Conservation (phyloP, 768 basidiomycete species). For the Suillus alpinus region DNA sequence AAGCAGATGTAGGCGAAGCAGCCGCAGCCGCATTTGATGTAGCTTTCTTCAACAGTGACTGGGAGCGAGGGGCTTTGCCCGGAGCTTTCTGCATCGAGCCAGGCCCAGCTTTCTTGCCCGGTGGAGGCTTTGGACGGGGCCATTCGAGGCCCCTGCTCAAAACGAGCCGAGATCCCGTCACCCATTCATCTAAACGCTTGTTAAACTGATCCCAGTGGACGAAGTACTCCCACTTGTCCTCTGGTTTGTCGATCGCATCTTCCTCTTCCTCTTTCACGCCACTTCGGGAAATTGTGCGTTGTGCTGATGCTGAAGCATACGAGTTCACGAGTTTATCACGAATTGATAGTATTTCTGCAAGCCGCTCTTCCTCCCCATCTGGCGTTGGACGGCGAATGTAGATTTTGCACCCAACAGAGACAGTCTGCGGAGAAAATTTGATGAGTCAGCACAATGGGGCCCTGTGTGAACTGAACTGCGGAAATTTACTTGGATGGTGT, state of each 20-base stretch:
- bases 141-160: conserved; percentile 87
- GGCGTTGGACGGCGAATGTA: conserved; percentile 80
- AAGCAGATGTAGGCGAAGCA: conserved; percentile 57
- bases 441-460: conserved; percentile 33
- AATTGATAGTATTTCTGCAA: conserved; percentile 94
- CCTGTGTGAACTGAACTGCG: conserved; percentile 24
- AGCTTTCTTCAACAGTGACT: conserved; percentile 64
- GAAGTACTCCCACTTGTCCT: conserved; percentile 90
- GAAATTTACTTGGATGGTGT: conserved; percentile 61
- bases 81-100: conserved; percentile 48
- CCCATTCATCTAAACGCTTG: conserved; percentile 98
- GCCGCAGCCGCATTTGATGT: conserved; percentile 67
- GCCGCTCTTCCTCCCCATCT: conserved; percentile 81
- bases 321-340: conserved; percentile 77
- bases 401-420: conserved; percentile 93
- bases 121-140: conserved; percentile 82
- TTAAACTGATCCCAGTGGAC: conserved; percentile 99
- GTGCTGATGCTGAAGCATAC: conserved; percentile 38
- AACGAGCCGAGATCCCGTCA: conserved; percentile 82
- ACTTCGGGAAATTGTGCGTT: conserved; percentile 40
- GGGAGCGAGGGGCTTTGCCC: conserved; percentile 59
- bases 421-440: conserved; percentile 49
- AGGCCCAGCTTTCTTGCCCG: conserved; percentile 51
- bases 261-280: conserved; percentile 45
- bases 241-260: conserved; percentile 50